phyloP scores from a whole-genome alignment of 352 stramenopile species.

The Pythium inflatum region DNA sequence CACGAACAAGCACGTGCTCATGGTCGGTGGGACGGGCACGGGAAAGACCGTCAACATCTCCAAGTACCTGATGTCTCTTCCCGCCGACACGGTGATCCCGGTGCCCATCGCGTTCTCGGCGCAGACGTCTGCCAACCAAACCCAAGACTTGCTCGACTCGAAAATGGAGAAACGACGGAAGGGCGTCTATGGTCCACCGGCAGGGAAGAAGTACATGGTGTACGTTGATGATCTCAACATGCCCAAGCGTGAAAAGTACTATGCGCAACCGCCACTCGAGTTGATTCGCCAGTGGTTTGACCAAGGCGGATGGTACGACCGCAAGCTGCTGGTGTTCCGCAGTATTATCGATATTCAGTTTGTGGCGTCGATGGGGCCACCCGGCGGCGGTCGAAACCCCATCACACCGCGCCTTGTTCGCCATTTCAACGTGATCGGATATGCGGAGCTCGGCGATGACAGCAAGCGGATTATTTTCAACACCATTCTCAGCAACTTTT shows the following conservation, averaged over 20 bases:
- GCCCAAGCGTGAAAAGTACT: constrained; percentile 94
- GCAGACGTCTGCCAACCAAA: constrained; percentile 93
- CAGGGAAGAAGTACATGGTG: constrained; percentile 93
- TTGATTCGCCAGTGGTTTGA: constrained; percentile 95
- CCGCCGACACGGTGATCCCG: constrained; percentile 88
- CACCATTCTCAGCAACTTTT: constrained; percentile 92
- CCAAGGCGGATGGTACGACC: constrained; percentile 94
- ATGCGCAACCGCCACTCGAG: constrained; percentile 95
- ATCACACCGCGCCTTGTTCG: constrained; percentile 91
- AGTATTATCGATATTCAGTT: constrained; percentile 90
- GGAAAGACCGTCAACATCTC: constrained; percentile 96
- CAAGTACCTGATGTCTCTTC: constrained; percentile 85
- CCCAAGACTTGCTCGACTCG: constrained; percentile 90
- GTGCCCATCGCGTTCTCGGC: constrained; percentile 92
- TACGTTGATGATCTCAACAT: constrained; percentile 97
- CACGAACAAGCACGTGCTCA: constrained; percentile 92
- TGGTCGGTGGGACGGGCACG: constrained; percentile 93
- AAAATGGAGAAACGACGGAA: constrained; percentile 95
- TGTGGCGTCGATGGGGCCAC: constrained; percentile 91
- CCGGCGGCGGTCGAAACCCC: constrained; percentile 91
- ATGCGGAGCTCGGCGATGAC: constrained; percentile 88
- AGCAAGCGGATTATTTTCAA: constrained; percentile 93
- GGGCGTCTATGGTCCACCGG: constrained; percentile 90
- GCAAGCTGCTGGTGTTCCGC: constrained; percentile 91
- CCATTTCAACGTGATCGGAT: constrained; percentile 95